Conservation (phyloP, 2,329 filamentous ascomycete species). For the Pyrenophora teres region DNA sequence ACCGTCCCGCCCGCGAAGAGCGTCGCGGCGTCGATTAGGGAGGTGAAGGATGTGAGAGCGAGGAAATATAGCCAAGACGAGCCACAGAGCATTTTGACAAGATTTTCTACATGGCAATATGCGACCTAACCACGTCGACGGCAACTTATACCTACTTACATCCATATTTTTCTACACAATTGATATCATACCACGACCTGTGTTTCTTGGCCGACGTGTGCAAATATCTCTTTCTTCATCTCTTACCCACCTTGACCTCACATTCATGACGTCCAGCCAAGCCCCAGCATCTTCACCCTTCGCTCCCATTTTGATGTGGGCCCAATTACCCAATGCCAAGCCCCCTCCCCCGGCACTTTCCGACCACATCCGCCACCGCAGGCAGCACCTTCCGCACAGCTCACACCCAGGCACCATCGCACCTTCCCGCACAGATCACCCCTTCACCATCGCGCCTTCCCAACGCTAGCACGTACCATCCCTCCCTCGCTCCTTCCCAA, state of each 20-base stretch:
- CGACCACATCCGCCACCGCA: too few species aligned
- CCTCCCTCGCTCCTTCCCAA: too few species aligned
- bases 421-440: too few species aligned
- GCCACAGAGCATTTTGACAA: conserved; percentile 1
- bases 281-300: too few species aligned
- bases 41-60: conserved; percentile 2
- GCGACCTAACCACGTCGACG: background rate
- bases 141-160: conserved; percentile 3
- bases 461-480: too few species aligned
- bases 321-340: too few species aligned
- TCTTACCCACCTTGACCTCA: background rate
- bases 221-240: background rate
- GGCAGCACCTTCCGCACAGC: too few species aligned
- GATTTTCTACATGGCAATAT: background rate
- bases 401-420: too few species aligned
- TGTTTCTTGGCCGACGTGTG: conserved; percentile 1
- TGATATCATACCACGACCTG: conserved; percentile 1
- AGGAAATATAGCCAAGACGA: background rate
- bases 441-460: too few species aligned
- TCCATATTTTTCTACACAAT: background rate
- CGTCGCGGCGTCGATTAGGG: conserved; percentile 4
- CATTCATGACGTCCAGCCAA: conserved; percentile 8
- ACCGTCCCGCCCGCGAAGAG: conserved; percentile 45
- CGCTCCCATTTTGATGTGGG: too few species aligned
- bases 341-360: too few species aligned